Evolutionary conservation across 202 grass and related monocot genomes (phyloP), one percentile per base, ranked within the genome.

Genomic region (Panicum virgatum): DNA sequence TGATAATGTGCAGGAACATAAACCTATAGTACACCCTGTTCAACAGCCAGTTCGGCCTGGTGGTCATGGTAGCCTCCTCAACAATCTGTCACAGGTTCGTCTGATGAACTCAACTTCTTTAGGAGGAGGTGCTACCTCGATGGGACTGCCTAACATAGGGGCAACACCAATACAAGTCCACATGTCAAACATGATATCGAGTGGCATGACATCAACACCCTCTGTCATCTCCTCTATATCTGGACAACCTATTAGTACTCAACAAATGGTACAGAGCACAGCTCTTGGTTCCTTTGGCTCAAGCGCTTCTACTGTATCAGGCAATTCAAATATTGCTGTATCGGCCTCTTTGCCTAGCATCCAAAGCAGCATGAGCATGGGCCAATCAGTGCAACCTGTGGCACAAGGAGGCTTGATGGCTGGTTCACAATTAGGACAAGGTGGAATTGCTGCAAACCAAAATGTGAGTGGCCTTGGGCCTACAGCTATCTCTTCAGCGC

Each of bases 121-220:
- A 89, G 66, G 83, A 72, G 88, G 83, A 50, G 90, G 86, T 58
- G 70, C 81, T 76, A 86, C 84, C 52, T 88, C 94, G 27, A 93
- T 90, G 54, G 89, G 94, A 81, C 58, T 90, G 64, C 82, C 92
- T 67, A 88, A 88, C 52, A 97, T 97, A 66, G 91, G 87, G 18
- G 88, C 86, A 68, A 91, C 91, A 66, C 88, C 91, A 36, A 92
- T 97, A 75, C 90, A 91, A 83, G 82, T 98, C 72, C 95, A 98
- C 76, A 98, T 98, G 95, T 93, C 95, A 39, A 99, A 90, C 74
- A 93, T 99, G 89, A 92, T 99, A 79, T 92, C 96, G 30, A 91
- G 89, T 63, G 93, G 92, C 62, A 88, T 92, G 92, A 81, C 92
- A 80, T 84, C 92, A 66, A 66, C 89, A 4, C 76, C 85, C 7